Conservation (phyloP, 164 flowering plant species). For the Chimonanthus praecox region DNA sequence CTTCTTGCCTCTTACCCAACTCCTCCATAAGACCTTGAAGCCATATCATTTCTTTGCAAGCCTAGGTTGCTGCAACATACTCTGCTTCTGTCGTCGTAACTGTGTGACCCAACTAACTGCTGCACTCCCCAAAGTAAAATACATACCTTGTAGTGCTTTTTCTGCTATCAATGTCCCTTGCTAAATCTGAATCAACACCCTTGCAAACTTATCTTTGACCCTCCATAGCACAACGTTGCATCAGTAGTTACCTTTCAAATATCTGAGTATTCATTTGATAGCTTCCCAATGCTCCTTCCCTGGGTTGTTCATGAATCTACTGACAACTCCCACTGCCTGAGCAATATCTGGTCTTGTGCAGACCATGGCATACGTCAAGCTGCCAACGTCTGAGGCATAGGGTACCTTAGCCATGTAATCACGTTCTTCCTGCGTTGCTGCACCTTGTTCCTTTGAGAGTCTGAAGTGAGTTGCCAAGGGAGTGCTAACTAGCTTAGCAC, state of each 20-base stretch:
- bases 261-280: neutral
- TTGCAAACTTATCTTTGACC: neutral
- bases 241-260: neutral
- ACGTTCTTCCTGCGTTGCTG: neutral
- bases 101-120: slow-evolving; percentile 8
- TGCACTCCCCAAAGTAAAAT: neutral
- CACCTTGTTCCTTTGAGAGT: neutral
- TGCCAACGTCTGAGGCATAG: neutral
- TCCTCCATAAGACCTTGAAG: neutral
- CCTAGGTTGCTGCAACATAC: slow-evolving; percentile 4
- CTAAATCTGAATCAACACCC: slow-evolving; percentile 9
- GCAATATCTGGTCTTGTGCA: neutral
- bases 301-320: neutral
- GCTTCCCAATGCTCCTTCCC: neutral
- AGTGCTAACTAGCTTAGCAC: slow-evolving; percentile 3
- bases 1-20: neutral
- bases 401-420: neutral
- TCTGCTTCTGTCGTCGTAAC: slow-evolving; percentile 2
- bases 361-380: neutral
- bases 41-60: slow-evolving; percentile 8
- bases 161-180: slow-evolving; percentile 1
- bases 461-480: neutral
- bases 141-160: slow-evolving; percentile 8
- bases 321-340: neutral
- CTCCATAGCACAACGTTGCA: neutral